Percentiles rank a stretch among this genome's conserved stretches.
Evolutionary conservation across 768 basidiomycete genomes (phyloP).

Genomic region (Butyriboletus loyo): DNA sequence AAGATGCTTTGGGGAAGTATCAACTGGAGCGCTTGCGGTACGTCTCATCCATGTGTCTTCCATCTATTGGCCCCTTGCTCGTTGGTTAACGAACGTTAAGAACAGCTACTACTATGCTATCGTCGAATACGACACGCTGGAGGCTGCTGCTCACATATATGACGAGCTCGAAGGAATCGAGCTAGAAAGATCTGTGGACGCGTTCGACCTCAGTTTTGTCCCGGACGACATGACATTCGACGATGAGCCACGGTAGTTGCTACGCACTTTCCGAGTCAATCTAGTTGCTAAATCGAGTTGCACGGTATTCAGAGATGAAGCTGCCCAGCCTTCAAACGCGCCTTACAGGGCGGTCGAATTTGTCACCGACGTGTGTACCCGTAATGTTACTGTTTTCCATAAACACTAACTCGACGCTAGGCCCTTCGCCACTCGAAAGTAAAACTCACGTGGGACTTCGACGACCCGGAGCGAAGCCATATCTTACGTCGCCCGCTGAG

Average conservation of each 20-base stretch:
- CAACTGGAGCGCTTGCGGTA: conserved; percentile 91
- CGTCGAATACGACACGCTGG: conserved; percentile 77
- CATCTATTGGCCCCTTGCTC: background rate
- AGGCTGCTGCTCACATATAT: conserved; percentile 77
- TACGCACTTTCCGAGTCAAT: background rate
- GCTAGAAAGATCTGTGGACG: conserved; percentile 93
- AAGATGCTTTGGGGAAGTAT: conserved; percentile 83
- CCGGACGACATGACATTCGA: conserved; percentile 88
- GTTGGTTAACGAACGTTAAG: conserved; percentile 9
- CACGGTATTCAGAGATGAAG: conserved; percentile 66
- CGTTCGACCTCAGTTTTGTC: conserved; percentile 93
- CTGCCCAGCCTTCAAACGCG: conserved; percentile 56
- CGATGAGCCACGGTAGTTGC: conserved; percentile 61
- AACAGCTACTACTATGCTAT: conserved; percentile 93
- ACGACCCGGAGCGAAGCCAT: conserved; percentile 83
- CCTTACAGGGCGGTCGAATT: conserved; percentile 82
- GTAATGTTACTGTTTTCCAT: background rate
- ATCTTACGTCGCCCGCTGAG: conserved; percentile 77
- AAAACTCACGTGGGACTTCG: conserved; percentile 97
- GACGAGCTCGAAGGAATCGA: conserved; percentile 91
- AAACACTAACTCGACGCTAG: conserved; percentile 37
- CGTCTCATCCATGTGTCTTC: conserved; percentile 22
- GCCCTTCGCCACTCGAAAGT: conserved; percentile 97
- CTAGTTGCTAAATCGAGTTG: background rate
- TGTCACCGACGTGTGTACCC: conserved; percentile 75